Base-by-base conservation (phyloP, 768 basidiomycete genomes). In the Agrocybe praecox region DNA sequence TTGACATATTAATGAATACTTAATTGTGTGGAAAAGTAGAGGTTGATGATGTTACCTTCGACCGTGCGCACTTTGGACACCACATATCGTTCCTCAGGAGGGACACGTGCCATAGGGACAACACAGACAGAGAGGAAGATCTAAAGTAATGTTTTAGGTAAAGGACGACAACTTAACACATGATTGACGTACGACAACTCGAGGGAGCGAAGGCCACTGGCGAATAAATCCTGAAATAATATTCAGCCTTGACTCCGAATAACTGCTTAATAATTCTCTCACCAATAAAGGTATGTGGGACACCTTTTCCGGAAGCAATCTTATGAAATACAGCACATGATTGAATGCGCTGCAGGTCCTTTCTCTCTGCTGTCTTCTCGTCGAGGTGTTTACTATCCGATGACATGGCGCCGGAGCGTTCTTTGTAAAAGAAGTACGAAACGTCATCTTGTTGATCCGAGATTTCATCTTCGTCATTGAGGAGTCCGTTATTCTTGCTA, bases 141-240 rank as follows among this genome's bases (percentile, higher is more conserved):
- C 82, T 87, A 53, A 32, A 17, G 52, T 40, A 12, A 19, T 14
- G 48, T 11, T 43, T 53, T 26, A 49, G 17, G 3, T 32, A 23
- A 22, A 57, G 47, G n/a, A n/a, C n/a, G n/a, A n/a, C n/a, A n/a
- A n/a, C n/a, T n/a, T n/a, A n/a, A n/a, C n/a, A n/a, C n/a, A n/a
- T n/a, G n/a, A n/a, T n/a, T n/a, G 26, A 78, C 83, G 60, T 61
- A 86, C 86, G 17, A 86, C 80, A 23, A 89, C 79, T 2, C 79
- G 75, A 32, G 88, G 88, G n/a, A 90, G 75, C 17, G 86, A 80
- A 19, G 87, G 87, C 83, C 86, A 86, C 63, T 83, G 86, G 3
- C 81, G 77, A 26, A 88, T 72, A 66, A 88, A 86, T 1, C 81
- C 84, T 76, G 47, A 14, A 21, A 32, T 19, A 8, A 34, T 2